phyloP scores from a whole-genome alignment of 768 basidiomycete genomes.

The Scleroderma citrinum region DNA sequence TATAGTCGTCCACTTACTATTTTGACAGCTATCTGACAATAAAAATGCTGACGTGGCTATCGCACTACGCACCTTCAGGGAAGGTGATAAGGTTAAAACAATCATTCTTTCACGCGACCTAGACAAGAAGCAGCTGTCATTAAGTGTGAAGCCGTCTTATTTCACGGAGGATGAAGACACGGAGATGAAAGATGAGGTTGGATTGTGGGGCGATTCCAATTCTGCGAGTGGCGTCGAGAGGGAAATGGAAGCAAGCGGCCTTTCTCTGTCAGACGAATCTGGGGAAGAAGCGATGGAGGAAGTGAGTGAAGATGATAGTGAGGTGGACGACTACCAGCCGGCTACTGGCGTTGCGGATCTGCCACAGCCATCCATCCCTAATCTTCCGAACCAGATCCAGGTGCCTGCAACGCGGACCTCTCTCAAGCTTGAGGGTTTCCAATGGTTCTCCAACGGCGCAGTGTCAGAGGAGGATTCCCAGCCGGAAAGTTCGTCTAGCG shows the following conservation, averaged over 20 bases:
- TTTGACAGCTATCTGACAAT: slow-evolving; percentile 77
- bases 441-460: slow-evolving; percentile 52
- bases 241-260: slow-evolving; percentile 16
- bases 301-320: not conserved
- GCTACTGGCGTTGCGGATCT: slow-evolving; percentile 14
- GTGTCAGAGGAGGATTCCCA: slow-evolving; percentile 35
- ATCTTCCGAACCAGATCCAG: not conserved
- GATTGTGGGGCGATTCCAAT: slow-evolving; percentile 23
- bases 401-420: slow-evolving; percentile 19
- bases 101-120: slow-evolving; percentile 66
- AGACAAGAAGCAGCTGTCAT: slow-evolving; percentile 75
- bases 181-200: slow-evolving; percentile 28
- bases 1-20: not conserved
- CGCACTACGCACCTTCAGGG: slow-evolving; percentile 77
- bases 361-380: slow-evolving; percentile 10
- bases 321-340: slow-evolving; percentile 13
- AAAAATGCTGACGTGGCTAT: slow-evolving; percentile 70
- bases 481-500: slow-evolving; percentile 38
- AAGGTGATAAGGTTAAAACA: slow-evolving; percentile 83
- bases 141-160: slow-evolving; percentile 82
- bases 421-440: slow-evolving; percentile 62
- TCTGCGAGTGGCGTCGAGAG: slow-evolving; percentile 26
- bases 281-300: not conserved
- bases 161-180: slow-evolving; percentile 64
- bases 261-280: slow-evolving; percentile 4